Base-by-base conservation (phyloP, 2,329 filamentous ascomycete species). In the Penicillium sp. region DNA sequence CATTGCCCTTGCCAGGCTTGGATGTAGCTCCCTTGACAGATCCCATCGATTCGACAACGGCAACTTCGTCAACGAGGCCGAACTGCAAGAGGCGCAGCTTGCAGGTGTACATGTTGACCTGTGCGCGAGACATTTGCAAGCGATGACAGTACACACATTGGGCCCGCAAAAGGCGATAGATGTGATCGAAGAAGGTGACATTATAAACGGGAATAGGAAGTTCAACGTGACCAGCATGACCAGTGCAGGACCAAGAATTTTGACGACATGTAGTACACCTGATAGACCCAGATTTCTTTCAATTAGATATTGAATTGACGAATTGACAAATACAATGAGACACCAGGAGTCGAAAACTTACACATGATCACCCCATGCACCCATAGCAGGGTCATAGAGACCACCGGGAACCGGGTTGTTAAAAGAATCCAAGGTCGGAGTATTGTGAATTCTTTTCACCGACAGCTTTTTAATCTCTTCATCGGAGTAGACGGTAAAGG, bases 241-340 rank as follows among this genome's bases (percentile, higher is more conserved):
- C 95, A 6, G 93, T 91, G 72, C 95, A 99, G 66, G 85, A 85
- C 69, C 86, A 83, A 58, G 87, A 87, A 68, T 87, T 89, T 63
- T 96, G 82, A 64, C 93, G 90, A 77, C 94, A 99, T 73, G 94
- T 99, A 66, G 91, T 83, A 78, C 94, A 99, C 70, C 91, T 96
- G 65, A 55, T 54, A 56, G 40, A 56, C 14, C 56, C 61, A 42
- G 63, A 66, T 59, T 43, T 53, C 49, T 51, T 42, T 25, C 5
- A 48, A 48, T 62, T 61, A 66, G 47, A 52, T 48, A 53, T 20
- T n/a, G 44, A 49, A 53, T 53, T 31, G 49, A 52, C 44, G 20
- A 33, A n/a, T n/a, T n/a, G n/a, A n/a, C n/a, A n/a, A n/a, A 44
- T 56, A 37, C 27, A 54, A 61, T 40, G 40, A 41, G 47, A 49